Evolutionary conservation across 805 yeast species (phyloP).

Genomic region (Spathaspora hagerdaliae): DNA sequence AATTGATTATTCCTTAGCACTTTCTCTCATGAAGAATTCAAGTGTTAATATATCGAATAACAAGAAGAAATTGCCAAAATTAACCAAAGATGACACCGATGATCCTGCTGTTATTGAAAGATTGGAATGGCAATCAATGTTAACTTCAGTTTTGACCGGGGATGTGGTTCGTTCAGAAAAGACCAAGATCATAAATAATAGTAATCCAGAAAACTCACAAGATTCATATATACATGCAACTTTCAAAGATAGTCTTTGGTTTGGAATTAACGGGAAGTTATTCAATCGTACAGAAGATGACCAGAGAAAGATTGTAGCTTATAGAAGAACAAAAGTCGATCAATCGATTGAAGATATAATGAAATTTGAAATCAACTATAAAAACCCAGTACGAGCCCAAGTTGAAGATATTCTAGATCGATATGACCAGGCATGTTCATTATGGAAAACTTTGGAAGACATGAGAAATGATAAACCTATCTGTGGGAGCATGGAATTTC

Average conservation of each 20-base stretch:
- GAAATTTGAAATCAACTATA: slow-evolving; percentile 55
- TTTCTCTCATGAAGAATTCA: slow-evolving; percentile 28
- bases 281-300: slow-evolving; percentile 78
- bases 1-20: slow-evolving; percentile 42
- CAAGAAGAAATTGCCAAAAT: slow-evolving; percentile 30
- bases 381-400: slow-evolving; percentile 35
- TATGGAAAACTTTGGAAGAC: slow-evolving; percentile 77
- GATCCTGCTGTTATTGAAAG: slow-evolving; percentile 63
- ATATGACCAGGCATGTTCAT: slow-evolving; percentile 63
- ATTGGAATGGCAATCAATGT: slow-evolving; percentile 94
- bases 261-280: slow-evolving; percentile 78
- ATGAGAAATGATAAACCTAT: slow-evolving; percentile 77
- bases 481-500: slow-evolving; percentile 61
- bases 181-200: slow-evolving; percentile 59
- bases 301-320: slow-evolving; percentile 65
- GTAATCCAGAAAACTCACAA: slow-evolving; percentile 30
- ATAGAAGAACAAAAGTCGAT: slow-evolving; percentile 69
- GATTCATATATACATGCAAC: slow-evolving; percentile 51
- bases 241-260: slow-evolving; percentile 76
- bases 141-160: slow-evolving; percentile 85
- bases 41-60: slow-evolving; percentile 28
- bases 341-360: slow-evolving; percentile 65
- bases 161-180: slow-evolving; percentile 92
- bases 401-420: slow-evolving; percentile 55
- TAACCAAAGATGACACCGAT: slow-evolving; percentile 35